phyloP scores from a whole-genome alignment of 2,329 filamentous ascomycete species.

The Phaeosphaeriaceae sp. region DNA sequence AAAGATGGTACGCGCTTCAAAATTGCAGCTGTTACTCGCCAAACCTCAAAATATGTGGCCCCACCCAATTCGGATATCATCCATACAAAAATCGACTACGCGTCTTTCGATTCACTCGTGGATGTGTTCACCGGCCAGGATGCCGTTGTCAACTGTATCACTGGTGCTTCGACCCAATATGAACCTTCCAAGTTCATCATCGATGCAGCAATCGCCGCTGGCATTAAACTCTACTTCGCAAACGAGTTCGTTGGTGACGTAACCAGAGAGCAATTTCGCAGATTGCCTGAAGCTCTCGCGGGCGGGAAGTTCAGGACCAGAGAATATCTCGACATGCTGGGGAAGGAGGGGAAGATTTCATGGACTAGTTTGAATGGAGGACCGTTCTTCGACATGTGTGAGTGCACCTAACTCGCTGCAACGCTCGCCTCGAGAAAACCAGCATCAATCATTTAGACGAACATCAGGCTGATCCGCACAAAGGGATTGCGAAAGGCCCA shows the following conservation, averaged over 20 bases:
- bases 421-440: not conserved
- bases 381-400: constrained; percentile 48
- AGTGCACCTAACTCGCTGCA: constrained; percentile 5
- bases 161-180: constrained; percentile 53
- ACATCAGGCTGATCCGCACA: not conserved
- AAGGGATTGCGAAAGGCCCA: constrained; percentile 47
- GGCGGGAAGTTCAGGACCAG: constrained; percentile 38
- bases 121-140: constrained; percentile 61
- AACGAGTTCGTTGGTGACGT: constrained; percentile 44
- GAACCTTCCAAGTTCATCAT: constrained; percentile 53
- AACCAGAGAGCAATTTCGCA: constrained; percentile 26
- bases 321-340: constrained; percentile 33
- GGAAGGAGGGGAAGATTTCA: constrained; percentile 24
- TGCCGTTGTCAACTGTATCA: constrained; percentile 58
- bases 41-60: constrained; percentile 24
- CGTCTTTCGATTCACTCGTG: constrained; percentile 29
- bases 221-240: constrained; percentile 42
- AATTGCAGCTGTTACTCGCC: constrained; percentile 40
- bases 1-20: constrained; percentile 24
- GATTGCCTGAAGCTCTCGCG: constrained; percentile 32
- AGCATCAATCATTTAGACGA: not conserved
- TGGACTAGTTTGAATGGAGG: constrained; percentile 46
- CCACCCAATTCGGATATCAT: constrained; percentile 23
- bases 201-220: constrained; percentile 42
- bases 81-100: constrained; percentile 32